phyloP scores from a whole-genome alignment of 2,329 filamentous ascomycete species.

The Cercospora canescens region DNA sequence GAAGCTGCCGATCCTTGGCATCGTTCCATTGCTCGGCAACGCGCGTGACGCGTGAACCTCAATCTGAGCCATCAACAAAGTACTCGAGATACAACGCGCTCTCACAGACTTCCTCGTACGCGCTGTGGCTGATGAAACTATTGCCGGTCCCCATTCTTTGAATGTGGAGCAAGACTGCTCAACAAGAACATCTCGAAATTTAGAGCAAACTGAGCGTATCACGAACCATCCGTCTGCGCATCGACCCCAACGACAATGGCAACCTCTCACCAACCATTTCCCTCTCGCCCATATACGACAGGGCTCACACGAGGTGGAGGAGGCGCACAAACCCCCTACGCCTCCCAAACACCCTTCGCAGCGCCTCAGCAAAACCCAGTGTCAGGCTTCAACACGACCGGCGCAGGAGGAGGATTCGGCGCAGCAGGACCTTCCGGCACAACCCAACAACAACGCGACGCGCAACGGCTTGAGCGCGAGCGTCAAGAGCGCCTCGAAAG shows the following conservation, averaged over 20 bases:
- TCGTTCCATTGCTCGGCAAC: background rate
- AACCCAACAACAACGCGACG: slow-evolving; percentile 43
- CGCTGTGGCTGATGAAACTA: background rate
- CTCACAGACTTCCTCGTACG: background rate
- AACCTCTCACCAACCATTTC: slow-evolving; percentile 57
- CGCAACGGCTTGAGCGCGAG: slow-evolving; percentile 45
- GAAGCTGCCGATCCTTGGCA: background rate
- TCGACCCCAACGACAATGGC: slow-evolving; percentile 45
- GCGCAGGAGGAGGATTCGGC: slow-evolving; percentile 16
- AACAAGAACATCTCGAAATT: background rate
- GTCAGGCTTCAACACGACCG: slow-evolving; percentile 37
- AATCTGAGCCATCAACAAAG: background rate
- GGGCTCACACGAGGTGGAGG: slow-evolving; percentile 43
- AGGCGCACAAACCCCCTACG: slow-evolving; percentile 36
- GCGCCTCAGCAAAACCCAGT: slow-evolving; percentile 33
- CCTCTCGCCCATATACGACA: slow-evolving; percentile 53
- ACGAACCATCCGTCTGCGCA: background rate
- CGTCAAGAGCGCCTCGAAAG: slow-evolving; percentile 43
- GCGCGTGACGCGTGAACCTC: background rate
- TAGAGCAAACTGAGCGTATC: background rate
- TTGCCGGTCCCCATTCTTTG: background rate
- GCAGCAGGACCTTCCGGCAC: slow-evolving; percentile 14
- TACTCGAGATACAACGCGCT: background rate
- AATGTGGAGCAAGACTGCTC: background rate
- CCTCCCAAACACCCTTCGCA: slow-evolving; percentile 34